Base-by-base conservation (phyloP, 441 rosid species). In the Jatropha podagrica region DNA sequence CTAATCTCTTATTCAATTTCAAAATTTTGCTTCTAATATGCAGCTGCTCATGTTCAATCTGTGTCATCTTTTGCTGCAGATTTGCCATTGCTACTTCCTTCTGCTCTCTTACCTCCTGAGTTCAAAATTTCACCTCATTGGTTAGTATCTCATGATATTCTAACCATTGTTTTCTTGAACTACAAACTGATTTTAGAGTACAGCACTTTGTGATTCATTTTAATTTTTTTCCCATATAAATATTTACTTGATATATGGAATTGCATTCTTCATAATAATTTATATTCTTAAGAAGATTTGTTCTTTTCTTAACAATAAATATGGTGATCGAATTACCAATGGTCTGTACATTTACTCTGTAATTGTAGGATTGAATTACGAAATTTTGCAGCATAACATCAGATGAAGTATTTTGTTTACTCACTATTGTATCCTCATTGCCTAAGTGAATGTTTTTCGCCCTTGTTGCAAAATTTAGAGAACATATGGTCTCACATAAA, bases 401-500 rank as follows among this genome's bases (percentile, higher is more conserved):
- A 71, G 61, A 54, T 37, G 63, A 44, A 38, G 59, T 20, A 37
- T 66, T 20, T 2, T n/a, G 68, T 65, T 40, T 68, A 77, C 84
- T 88, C 82, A 91, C 97, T 74, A 41, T 80, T 74, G 92, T 79
- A 66, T 83, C 88, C 20, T 80, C 83, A 1, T 86, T 81, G 44
- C 90, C 89, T 81, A 93, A 81, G 74, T 83, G 93, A 71, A 88
- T 82, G 75, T 85, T 85, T 83, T 86, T 89, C 41, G 78, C 96
- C 82, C 96, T 87, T 20, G 87, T 80, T 79, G 93, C 95, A 37
- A 93, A 93, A 84, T 88, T 90, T 68, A 93, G 79, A 74, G 98
- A 86, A 64, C 95, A 90, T 79, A 91, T 84, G 44, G 96, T 91
- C 83, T 93, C 96, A 76, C 96, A 91, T 52, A 90, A 75, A 82